A percentile compares a stretch with the other conserved stretches of the same genome.
Conservation (phyloP, 2,329 filamentous ascomycete species). For the Diaporthe sp. region DNA sequence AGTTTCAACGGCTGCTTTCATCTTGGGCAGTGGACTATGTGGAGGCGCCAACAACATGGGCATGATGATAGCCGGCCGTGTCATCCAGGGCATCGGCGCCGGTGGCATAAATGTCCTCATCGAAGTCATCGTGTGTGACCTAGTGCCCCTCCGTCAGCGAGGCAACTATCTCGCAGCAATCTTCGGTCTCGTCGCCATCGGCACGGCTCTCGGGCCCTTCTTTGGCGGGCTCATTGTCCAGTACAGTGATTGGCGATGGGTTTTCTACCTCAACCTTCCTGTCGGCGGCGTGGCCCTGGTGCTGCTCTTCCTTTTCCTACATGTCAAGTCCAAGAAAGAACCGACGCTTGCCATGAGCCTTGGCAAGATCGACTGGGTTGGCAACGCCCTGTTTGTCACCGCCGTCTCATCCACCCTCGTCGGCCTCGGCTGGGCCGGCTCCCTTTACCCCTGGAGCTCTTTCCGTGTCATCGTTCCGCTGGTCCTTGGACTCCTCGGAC, state of each 20-base stretch:
- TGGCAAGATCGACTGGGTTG: constrained; percentile 21
- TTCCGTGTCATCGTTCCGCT: constrained; percentile 6
- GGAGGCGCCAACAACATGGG: constrained; percentile 59
- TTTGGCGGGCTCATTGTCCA: constrained; percentile 29
- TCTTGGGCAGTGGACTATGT: constrained; percentile 65
- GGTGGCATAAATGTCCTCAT: constrained; percentile 53
- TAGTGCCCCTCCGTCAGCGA: constrained; percentile 51
- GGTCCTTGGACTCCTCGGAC: not conserved
- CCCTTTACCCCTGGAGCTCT: constrained; percentile 20
- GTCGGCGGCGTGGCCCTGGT: constrained; percentile 48
- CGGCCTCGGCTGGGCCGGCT: constrained; percentile 16
- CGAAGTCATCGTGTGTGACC: constrained; percentile 46
- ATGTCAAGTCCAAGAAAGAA: constrained; percentile 19
- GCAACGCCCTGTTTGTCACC: constrained; percentile 20
- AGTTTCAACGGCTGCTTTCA: constrained; percentile 60
- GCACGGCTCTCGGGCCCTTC: constrained; percentile 13
- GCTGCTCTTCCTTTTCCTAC: constrained; percentile 47
- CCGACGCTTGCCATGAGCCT: constrained; percentile 2
- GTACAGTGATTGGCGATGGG: constrained; percentile 34
- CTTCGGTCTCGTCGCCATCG: constrained; percentile 35
- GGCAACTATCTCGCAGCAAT: constrained; percentile 55
- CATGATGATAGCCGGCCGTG: constrained; percentile 64
- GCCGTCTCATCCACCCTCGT: constrained; percentile 12
- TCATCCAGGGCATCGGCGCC: constrained; percentile 63
- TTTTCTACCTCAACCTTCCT: constrained; percentile 48